phyloP scores from a whole-genome alignment of 2,329 filamentous ascomycete genomes.

The Fusarium hostae region DNA sequence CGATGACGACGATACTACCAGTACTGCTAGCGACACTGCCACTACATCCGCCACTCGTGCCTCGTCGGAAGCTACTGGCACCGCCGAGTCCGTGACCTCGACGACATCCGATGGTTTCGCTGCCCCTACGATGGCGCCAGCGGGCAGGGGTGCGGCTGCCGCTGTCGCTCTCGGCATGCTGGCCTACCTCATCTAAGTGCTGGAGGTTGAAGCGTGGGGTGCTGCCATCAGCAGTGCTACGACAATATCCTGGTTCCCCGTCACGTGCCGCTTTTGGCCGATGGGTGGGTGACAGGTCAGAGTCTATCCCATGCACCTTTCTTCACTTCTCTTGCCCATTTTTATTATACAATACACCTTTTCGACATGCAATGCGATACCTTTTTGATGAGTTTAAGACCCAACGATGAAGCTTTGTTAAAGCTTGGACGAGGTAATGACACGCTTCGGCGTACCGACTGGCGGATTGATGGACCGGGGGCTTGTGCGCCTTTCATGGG shows the following conservation, averaged over 20 bases:
- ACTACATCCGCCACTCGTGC: constrained; percentile 38
- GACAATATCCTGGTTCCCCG: constrained; percentile 31
- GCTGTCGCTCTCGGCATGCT: constrained; percentile 63
- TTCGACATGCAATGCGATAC: constrained; percentile 45
- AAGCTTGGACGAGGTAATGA: constrained; percentile 36
- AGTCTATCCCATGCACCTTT: constrained; percentile 16
- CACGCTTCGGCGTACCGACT: constrained; percentile 35
- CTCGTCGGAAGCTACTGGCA: constrained; percentile 29
- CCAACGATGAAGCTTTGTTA: constrained; percentile 33
- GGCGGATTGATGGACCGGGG: constrained; percentile 34
- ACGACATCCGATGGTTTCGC: constrained; percentile 51
- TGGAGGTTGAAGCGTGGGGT: constrained; percentile 29
- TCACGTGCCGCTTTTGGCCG: constrained; percentile 25
- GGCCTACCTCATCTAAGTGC: constrained; percentile 61
- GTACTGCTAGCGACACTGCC: constrained; percentile 40
- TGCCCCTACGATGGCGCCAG: constrained; percentile 56
- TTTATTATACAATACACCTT: constrained; percentile 48
- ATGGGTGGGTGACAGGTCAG: constrained; percentile 26
- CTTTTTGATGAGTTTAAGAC: constrained; percentile 44
- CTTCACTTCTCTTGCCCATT: constrained; percentile 50
- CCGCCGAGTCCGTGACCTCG: constrained; percentile 46
- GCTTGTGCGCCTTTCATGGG: constrained; percentile 1
- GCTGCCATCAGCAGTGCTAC: constrained; percentile 31
- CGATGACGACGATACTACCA: constrained; percentile 39
- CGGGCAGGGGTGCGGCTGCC: constrained; percentile 57